Evolutionary conservation across 768 basidiomycete species (phyloP), one percentile per base, ranked within the genome.

Genomic region (Lactifluus pinguis): DNA sequence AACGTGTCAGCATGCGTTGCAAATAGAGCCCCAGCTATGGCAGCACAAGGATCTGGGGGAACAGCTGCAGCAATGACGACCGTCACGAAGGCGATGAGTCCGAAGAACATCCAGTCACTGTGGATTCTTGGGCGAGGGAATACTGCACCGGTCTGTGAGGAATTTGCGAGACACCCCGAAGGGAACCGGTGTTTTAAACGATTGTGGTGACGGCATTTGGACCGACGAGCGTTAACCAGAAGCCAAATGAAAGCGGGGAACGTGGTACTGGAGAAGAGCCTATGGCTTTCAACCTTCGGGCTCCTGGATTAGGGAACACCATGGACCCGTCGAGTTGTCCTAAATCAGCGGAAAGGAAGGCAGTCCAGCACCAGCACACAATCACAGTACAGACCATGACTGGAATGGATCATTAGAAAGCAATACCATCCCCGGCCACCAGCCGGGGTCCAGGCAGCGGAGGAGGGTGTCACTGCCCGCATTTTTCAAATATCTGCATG

Each of bases 231-330:
- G 30, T 32, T 32, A 17, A 21, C 45, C 17, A 39, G 11, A 44
- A 39, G n/a, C 36, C 11, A 19, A 36, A 41, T 29, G 49, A 30
- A 48, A 36, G 5, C 2, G 11, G 19, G 34, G 11, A 44, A 41
- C 25, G 25, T 17, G 21, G 19, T 19, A 34, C 21, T 50, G 39
- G 38, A 53, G 51, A 49, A 30, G 47, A 17, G 30, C 17, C 14
- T 19, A 39, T 29, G 19, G 61, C 57, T 10, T 21, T 45, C 45
- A 19, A 49, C 32, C 34, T 25, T 14, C 44, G 29, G 34, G 44
- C 36, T 15, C 34, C 49, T 42, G 19, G 32, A 61, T 61, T 57
- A 56, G 60, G 60, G 50, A 56, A 61, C 45, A 8, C 34, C 21
- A 48, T 53, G 10, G 29, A 56, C 34, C 47, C n/a, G 29, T 25